phyloP scores from a whole-genome alignment of 768 basidiomycete species.

The Leccinum subgranulosum region DNA sequence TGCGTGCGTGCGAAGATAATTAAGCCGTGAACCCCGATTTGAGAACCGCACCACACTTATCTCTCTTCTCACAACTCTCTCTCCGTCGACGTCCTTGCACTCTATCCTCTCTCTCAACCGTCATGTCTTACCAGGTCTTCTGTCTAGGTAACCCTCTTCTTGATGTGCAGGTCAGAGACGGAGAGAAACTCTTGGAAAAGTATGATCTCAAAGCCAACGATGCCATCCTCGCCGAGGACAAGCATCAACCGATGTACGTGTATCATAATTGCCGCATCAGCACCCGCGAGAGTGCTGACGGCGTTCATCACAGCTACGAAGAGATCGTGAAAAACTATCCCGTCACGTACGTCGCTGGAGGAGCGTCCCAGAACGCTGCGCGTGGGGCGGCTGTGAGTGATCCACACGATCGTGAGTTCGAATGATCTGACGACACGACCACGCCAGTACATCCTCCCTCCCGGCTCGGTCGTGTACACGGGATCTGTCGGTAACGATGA shows the following conservation, averaged over 20 bases:
- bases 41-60: not conserved
- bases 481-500: conserved; percentile 93
- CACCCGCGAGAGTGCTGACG: not conserved
- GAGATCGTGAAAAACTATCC: conserved; percentile 75
- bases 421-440: not conserved
- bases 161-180: conserved; percentile 90
- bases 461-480: conserved; percentile 85
- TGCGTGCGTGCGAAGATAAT: not conserved
- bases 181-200: conserved; percentile 81
- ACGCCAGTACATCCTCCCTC: conserved; percentile 82
- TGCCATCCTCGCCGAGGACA: conserved; percentile 89
- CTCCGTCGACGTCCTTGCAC: conserved; percentile 15
- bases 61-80: conserved; percentile 6
- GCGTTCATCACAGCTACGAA: conserved; percentile 62
- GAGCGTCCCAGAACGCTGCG: conserved; percentile 95
- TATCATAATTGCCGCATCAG: not conserved
- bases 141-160: conserved; percentile 95
- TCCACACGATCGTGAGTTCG: not conserved
- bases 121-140: conserved; percentile 68
- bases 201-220: conserved; percentile 92
- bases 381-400: conserved; percentile 87
- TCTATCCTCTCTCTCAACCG: conserved; percentile 14
- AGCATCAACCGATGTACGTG: conserved; percentile 78
- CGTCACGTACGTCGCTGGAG: conserved; percentile 92
- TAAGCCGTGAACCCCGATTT: not conserved